These are phyloP conservation scores for Arachis stenosperma DNA, from an alignment of 306 rosid genomes.

Conservation along the genomic window DNA sequence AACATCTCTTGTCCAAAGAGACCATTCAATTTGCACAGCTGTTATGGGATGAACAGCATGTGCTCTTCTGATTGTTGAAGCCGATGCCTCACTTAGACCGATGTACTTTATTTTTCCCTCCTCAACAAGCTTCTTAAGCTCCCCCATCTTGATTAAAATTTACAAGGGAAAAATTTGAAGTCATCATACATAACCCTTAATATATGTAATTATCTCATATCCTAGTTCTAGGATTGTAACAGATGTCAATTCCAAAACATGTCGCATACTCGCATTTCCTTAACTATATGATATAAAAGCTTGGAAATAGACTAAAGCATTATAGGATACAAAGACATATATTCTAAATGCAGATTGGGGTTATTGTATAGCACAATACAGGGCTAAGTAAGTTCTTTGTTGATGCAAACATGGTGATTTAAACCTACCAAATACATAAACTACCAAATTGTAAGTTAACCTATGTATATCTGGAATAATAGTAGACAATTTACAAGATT, in stretches of 20 bases:
- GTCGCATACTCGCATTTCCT: not conserved
- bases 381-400: no score
- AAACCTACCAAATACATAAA: no score
- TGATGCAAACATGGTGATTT: no score
- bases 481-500: no score
- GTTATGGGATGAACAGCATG: conserved; percentile 72
- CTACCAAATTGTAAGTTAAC: no score
- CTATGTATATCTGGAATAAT: no score
- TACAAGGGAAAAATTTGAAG: not conserved
- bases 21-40: conserved; percentile 71
- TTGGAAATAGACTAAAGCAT: not conserved
- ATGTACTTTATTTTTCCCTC: conserved; percentile 67
- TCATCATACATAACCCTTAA: not conserved
- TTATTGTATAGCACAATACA: not conserved
- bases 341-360: not conserved
- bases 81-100: conserved; percentile 68
- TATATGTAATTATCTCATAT: not conserved
- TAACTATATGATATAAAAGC: not conserved
- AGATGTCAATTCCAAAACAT: not conserved
- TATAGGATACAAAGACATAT: not conserved
- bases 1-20: conserved; percentile 62
- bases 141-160: conserved; percentile 53
- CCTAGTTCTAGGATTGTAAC: not conserved
- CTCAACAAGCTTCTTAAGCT: conserved; percentile 64
- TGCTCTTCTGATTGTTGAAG: conserved; percentile 73